Percentiles rank a stretch among this genome's conserved stretches.
These are phyloP conservation scores for Xylaria sp. DNA, from an alignment of 495 filamentous ascomycete species.

Conservation along the genomic window DNA sequence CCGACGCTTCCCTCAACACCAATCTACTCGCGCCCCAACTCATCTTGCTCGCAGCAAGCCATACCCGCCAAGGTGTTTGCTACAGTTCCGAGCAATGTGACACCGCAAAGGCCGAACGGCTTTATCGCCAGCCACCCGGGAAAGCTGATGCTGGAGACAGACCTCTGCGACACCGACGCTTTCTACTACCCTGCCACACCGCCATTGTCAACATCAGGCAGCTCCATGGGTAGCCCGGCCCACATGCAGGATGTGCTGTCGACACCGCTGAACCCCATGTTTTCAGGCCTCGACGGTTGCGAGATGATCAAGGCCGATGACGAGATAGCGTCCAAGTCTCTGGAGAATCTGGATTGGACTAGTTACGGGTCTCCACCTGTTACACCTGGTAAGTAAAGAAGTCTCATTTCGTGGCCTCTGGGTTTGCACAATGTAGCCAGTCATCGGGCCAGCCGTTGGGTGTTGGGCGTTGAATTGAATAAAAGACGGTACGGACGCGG, in stretches of 20 bases:
- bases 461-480: not conserved
- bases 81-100: constrained; percentile 65
- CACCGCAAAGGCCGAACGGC: constrained; percentile 79
- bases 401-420: constrained; percentile 35
- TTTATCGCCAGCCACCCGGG: constrained; percentile 74
- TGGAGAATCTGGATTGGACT: constrained; percentile 78
- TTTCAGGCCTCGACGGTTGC: constrained; percentile 74
- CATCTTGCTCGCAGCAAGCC: constrained; percentile 66
- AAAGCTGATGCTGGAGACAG: constrained; percentile 79
- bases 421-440: constrained; percentile 8
- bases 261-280: constrained; percentile 82
- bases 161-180: constrained; percentile 69
- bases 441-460: not conserved
- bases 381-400: constrained; percentile 83
- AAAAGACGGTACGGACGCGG: not conserved
- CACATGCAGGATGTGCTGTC: constrained; percentile 78
- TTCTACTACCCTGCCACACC: constrained; percentile 87
- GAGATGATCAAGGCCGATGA: constrained; percentile 79
- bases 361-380: constrained; percentile 81
- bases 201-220: constrained; percentile 83
- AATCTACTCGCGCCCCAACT: constrained; percentile 78
- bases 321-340: constrained; percentile 75
- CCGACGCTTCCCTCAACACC: constrained; percentile 66
- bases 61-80: constrained; percentile 67
- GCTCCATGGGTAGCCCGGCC: constrained; percentile 80